These are phyloP conservation scores for Paraurostyla sp. DNA, from an alignment of 73 alveolate species.

Conservation along the genomic window DNA sequence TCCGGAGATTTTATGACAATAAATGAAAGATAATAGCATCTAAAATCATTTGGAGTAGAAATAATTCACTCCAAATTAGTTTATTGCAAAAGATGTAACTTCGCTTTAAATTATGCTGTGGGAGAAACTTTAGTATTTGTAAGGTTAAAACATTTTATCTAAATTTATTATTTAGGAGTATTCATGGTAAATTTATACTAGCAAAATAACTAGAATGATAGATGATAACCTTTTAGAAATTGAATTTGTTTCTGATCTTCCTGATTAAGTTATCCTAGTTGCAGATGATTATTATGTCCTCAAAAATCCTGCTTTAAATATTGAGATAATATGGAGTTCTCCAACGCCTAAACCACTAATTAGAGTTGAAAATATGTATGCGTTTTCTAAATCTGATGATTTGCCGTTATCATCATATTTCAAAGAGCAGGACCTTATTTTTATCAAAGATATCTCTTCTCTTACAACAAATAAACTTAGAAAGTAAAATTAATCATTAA, in stretches of 20 bases:
- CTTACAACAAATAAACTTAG: no score
- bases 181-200: neutral
- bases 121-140: constrained; percentile 29
- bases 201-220: neutral
- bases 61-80: constrained; percentile 1
- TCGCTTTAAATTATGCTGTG: neutral
- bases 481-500: no score
- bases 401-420: no score
- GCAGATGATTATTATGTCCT: neutral
- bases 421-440: no score
- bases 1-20: neutral
- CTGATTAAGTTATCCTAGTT: neutral
- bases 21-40: neutral
- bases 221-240: constrained; percentile 38
- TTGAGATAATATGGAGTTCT: no score
- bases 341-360: no score
- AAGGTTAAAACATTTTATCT: neutral
- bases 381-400: no score
- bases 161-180: neutral
- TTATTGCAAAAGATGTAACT: constrained; percentile 20
- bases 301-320: no score
- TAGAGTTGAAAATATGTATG: no score
- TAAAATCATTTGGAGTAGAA: constrained; percentile 23
- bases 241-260: neutral
- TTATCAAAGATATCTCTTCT: no score